These are phyloP conservation scores for Globisporangium echinulatum DNA, from an alignment of 352 stramenopile genomes.

Conservation along the genomic window DNA sequence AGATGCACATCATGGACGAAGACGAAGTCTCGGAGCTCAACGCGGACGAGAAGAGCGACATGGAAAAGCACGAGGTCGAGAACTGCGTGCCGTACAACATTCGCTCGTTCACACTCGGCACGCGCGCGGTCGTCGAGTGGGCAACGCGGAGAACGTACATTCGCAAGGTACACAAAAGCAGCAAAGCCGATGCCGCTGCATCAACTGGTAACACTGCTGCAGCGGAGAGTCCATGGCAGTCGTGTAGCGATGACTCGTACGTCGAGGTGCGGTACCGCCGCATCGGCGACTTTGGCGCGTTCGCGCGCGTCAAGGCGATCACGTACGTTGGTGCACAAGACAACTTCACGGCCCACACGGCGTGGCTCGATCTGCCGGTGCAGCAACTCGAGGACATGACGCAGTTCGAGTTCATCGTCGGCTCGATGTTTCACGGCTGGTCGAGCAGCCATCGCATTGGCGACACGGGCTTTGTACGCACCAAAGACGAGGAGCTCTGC, in stretches of 20 bases:
- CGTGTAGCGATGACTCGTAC: conserved; percentile 52
- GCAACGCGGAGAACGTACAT: conserved; percentile 68
- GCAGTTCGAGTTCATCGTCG: conserved; percentile 67
- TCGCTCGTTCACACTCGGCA: conserved; percentile 53
- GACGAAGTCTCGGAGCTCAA: conserved; percentile 31
- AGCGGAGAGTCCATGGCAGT: conserved; percentile 51
- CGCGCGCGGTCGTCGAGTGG: conserved; percentile 59
- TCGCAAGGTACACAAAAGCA: conserved; percentile 41
- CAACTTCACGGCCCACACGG: conserved; percentile 64
- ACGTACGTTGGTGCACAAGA: conserved; percentile 42
- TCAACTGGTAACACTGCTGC: conserved; percentile 3
- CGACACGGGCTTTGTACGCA: conserved; percentile 35
- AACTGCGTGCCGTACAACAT: conserved; percentile 84
- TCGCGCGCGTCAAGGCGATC: conserved; percentile 36
- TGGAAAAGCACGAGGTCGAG: conserved; percentile 75
- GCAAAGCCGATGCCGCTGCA: conserved; percentile 18
- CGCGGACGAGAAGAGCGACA: conserved; percentile 47
- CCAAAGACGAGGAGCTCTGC: conserved; percentile 39
- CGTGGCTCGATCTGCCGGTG: conserved; percentile 39
- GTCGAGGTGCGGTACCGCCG: conserved; percentile 53
- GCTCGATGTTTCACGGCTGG: conserved; percentile 74
- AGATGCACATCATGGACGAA: conserved; percentile 32
- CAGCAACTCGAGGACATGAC: conserved; percentile 3
- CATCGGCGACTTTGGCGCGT: conserved; percentile 27
- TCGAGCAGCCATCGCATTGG: conserved; percentile 59